Evolutionary conservation across 352 stramenopile species (phyloP).

Genomic region (Pythium grandisporangium): DNA sequence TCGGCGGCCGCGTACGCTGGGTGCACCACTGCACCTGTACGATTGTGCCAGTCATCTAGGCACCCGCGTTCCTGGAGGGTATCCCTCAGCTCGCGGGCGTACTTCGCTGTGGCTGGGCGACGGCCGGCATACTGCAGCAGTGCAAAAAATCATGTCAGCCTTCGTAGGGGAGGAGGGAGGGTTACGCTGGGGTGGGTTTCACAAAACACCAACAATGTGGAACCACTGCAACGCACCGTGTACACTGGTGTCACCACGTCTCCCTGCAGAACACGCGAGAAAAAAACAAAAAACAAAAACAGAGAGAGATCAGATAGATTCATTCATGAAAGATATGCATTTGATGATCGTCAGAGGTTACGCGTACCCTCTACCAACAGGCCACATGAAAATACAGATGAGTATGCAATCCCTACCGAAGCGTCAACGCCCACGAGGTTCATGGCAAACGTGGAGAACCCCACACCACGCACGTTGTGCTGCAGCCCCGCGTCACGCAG

Average conservation of each 20-base stretch:
- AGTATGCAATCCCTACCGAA: constrained; percentile 10
- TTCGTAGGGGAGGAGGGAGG: too few relatives aligned
- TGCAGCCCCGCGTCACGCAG: constrained; percentile 31
- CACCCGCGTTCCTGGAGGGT: constrained; percentile 22
- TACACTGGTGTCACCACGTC: constrained; percentile 65
- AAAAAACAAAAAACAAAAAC: too few relatives aligned
- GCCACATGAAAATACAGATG: not conserved
- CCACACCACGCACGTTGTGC: constrained; percentile 58
- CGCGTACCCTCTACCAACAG: too few relatives aligned
- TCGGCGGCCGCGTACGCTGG: constrained; percentile 85
- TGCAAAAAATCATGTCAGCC: too few relatives aligned
- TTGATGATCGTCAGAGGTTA: too few relatives aligned
- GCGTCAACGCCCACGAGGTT: constrained; percentile 87
- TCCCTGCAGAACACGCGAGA: constrained; percentile 23
- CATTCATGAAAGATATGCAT: too few relatives aligned
- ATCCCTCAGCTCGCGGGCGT: constrained; percentile 40
- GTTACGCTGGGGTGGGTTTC: too few relatives aligned
- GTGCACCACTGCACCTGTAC: constrained; percentile 80
- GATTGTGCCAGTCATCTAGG: constrained; percentile 52
- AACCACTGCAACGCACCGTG: too few relatives aligned
- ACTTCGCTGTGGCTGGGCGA: constrained; percentile 30
- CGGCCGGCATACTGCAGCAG: constrained; percentile 57
- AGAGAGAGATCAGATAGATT: too few relatives aligned
- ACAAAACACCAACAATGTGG: too few relatives aligned
- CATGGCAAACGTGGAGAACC: constrained; percentile 93